A percentile compares a stretch with the other conserved stretches of the same genome.
phyloP scores from a whole-genome alignment of 2,329 filamentous ascomycete species.

The Microdochium trichocladiopsis region DNA sequence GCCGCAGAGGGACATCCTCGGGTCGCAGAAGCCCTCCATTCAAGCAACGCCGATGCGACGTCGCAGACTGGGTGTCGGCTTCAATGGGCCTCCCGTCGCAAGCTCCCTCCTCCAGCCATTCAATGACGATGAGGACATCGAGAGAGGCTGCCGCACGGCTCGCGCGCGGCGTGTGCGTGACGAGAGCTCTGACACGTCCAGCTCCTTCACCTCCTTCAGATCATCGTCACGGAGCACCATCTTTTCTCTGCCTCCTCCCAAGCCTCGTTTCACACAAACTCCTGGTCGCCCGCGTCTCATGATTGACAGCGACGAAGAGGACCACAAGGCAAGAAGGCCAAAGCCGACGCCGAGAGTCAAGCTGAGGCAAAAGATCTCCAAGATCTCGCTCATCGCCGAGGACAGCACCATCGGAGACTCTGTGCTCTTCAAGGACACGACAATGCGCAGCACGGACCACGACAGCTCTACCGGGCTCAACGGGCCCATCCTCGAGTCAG shows the following conservation, averaged over 20 bases:
- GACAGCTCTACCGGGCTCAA: slow-evolving; percentile 3
- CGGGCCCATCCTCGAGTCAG: neutral
- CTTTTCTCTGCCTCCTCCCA: neutral
- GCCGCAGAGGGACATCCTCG: neutral
- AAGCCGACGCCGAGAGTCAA: neutral
- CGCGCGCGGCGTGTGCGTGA: neutral
- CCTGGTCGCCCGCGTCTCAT: neutral
- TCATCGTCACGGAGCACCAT: neutral
- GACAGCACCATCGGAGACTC: neutral
- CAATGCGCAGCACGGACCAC: slow-evolving; percentile 2
- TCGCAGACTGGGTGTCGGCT: neutral
- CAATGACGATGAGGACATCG: neutral
- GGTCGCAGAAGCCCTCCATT: neutral
- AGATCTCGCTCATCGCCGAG: neutral
- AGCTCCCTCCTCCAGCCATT: neutral
- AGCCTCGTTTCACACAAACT: neutral
- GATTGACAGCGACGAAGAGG: neutral
- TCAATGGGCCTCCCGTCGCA: neutral
- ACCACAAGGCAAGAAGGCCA: neutral
- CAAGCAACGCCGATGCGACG: neutral
- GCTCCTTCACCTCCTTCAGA: neutral
- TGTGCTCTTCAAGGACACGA: neutral
- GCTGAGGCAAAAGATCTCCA: neutral
- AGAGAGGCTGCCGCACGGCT: neutral
- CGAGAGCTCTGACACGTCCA: neutral